A percentile compares a stretch with the other conserved stretches of the same genome.
These are phyloP conservation scores for Onygena corvina DNA, from an alignment of 2,329 filamentous ascomycete genomes.

Conservation along the genomic window DNA sequence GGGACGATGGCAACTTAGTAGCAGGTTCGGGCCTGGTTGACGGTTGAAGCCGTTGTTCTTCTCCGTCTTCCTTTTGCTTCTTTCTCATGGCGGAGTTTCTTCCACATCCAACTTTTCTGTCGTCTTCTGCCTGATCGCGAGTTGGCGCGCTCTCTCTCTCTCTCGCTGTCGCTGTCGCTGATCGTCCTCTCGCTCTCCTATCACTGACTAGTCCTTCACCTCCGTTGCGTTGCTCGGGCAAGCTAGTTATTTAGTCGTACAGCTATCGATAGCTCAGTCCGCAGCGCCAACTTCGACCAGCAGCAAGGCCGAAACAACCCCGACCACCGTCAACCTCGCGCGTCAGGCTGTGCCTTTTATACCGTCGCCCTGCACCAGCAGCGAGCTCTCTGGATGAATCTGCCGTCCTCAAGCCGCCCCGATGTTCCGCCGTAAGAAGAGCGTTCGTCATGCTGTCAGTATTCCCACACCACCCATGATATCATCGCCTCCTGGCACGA, in stretches of 20 bases:
- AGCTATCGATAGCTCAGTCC: conserved; percentile 2
- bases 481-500: background rate
- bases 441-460: conserved; percentile 34
- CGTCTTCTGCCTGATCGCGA: background rate
- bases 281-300: no score
- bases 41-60: conserved; percentile 1
- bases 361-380: background rate
- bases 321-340: background rate
- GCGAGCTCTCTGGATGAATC: background rate
- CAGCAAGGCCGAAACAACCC: no score
- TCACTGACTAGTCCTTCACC: no score
- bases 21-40: no score
- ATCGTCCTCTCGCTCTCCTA: no score
- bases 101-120: background rate
- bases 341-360: no score
- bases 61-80: background rate
- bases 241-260: background rate
- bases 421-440: conserved; percentile 35
- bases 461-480: background rate
- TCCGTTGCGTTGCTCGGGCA: no score
- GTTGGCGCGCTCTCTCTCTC: background rate
- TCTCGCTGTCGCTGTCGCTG: background rate
- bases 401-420: background rate
- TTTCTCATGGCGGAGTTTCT: background rate
- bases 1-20: no score